Base-by-base conservation (phyloP, 306 rosid genomes). In the Mimosa pudica region DNA sequence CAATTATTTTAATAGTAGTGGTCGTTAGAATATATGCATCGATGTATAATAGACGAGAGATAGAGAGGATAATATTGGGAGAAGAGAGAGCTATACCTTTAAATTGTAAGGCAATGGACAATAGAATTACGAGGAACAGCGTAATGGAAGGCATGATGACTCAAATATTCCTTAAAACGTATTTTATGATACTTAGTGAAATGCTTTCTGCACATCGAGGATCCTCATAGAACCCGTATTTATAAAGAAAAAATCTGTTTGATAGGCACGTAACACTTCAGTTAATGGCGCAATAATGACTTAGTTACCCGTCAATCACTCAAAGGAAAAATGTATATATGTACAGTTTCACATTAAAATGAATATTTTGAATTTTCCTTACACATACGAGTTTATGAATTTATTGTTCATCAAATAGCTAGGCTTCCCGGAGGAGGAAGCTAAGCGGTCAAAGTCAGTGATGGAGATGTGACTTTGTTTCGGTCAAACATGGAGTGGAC, bases 91-190 rank as follows among this genome's bases (percentile, higher is more conserved):
- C 7, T 2, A 11, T 36, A 61, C 67, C 67, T 30, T 38, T 61
- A 61, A 61, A 32, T 30, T 61, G 67, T 61, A 10, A 33, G 10
- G 17, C 67, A 61, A 58, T 45, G 45, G 70, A 73, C 8, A 71
- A 77, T 42, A 77, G 41, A 42, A 77, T 73, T 69, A 82, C 85
- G 42, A 81, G 10, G 35, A 85, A 72, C 36, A 78, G 32, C 72
- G 69, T 41, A n/a, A 73, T 42, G 70, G 46, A 32, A 80, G 77
- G 69, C 83, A 81, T 77, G 54, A 49, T 57, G 35, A 54, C 42
- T 5, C 5, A 2, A 5, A 5, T 38, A 3, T 38, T 38, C 42
- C 42, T 38, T 38, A 38, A 38, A 38, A 38, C 3, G 42, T 38
- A 38, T 38, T 38, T 3, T 38, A 38, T 38, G 3, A 38, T 48